Percentiles rank a stretch among this genome's conserved stretches.
Evolutionary conservation across 345 rosid species (phyloP).

Genomic region (Corchorus olitorius): DNA sequence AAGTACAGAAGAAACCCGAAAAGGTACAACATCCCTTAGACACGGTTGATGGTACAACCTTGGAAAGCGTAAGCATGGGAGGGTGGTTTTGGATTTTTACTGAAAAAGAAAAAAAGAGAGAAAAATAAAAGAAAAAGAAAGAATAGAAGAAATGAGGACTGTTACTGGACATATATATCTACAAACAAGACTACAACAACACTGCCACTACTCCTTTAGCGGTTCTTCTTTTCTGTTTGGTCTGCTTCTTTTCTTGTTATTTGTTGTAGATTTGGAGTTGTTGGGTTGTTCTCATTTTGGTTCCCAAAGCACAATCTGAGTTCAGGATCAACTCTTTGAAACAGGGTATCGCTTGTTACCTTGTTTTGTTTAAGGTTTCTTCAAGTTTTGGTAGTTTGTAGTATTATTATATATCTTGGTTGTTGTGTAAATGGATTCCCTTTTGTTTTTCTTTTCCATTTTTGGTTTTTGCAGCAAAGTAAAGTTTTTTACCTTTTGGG

Average conservation of each 20-base stretch:
- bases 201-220: slow-evolving; percentile 31
- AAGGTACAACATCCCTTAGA: not conserved
- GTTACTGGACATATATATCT: slow-evolving; percentile 21
- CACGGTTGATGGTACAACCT: not conserved
- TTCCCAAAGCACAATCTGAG: not conserved
- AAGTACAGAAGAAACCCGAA: not conserved
- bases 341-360: slow-evolving; percentile 20
- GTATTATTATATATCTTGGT: not conserved
- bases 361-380: slow-evolving; percentile 4
- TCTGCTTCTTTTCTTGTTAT: not conserved
- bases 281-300: slow-evolving; percentile 38
- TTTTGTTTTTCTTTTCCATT: not conserved
- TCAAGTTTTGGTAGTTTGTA: not conserved
- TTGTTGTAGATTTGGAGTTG: slow-evolving; percentile 42
- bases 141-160: not conserved
- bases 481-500: slow-evolving; percentile 19
- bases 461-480: slow-evolving; percentile 1
- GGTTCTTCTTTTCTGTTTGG: slow-evolving; percentile 26
- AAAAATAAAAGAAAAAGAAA: not conserved
- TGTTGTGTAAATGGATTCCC: slow-evolving; percentile 15
- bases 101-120: not conserved
- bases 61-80: not conserved
- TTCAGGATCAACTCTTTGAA: slow-evolving; percentile 24
- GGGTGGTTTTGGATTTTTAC: not conserved
- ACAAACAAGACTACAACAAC: too few species aligned